Evolutionary conservation across 768 basidiomycete genomes (phyloP).

Genomic region (Leccinum pellstonianum): DNA sequence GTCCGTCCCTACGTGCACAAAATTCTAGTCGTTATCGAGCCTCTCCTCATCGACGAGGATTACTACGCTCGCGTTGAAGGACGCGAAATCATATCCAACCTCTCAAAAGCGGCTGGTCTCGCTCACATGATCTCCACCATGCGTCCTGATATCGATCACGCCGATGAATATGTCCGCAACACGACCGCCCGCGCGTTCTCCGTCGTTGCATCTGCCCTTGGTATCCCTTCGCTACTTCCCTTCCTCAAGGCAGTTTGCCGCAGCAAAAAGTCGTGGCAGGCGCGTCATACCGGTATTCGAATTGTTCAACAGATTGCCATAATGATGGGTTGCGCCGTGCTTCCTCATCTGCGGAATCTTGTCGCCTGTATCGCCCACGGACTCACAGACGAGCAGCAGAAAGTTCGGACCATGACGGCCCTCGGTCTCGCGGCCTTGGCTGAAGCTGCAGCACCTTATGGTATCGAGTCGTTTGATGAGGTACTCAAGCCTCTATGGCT

Average conservation of each 20-base stretch:
- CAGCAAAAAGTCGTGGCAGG: constrained; percentile 99
- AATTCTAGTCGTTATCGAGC: constrained; percentile 86
- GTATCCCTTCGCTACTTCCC: constrained; percentile 94
- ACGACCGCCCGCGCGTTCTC: constrained; percentile 99
- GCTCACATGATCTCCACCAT: constrained; percentile 99
- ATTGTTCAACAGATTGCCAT: constrained; percentile 99
- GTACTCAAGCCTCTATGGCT: constrained; percentile 83
- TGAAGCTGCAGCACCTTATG: constrained; percentile 96
- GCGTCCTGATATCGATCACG: constrained; percentile 99
- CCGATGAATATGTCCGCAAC: constrained; percentile 98
- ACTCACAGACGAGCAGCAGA: constrained; percentile 75
- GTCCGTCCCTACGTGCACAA: constrained; percentile 99
- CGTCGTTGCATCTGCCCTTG: constrained; percentile 96
- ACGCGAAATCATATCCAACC: constrained; percentile 97
- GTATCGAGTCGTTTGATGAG: constrained; percentile 99
- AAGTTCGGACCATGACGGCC: constrained; percentile 79
- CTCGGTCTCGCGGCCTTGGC: constrained; percentile 85
- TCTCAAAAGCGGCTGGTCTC: constrained; percentile 97
- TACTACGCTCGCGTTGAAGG: constrained; percentile 96
- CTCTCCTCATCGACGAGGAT: constrained; percentile 93
- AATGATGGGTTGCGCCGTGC: constrained; percentile 99
- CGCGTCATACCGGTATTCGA: constrained; percentile 97
- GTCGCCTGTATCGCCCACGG: constrained; percentile 93
- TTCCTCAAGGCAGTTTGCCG: constrained; percentile 99
- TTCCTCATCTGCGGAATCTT: constrained; percentile 94